A percentile compares a stretch with the other conserved stretches of the same genome.
Conservation (phyloP, 1,139 yeast species). For the Spencermartinsiella ligniputridi region DNA sequence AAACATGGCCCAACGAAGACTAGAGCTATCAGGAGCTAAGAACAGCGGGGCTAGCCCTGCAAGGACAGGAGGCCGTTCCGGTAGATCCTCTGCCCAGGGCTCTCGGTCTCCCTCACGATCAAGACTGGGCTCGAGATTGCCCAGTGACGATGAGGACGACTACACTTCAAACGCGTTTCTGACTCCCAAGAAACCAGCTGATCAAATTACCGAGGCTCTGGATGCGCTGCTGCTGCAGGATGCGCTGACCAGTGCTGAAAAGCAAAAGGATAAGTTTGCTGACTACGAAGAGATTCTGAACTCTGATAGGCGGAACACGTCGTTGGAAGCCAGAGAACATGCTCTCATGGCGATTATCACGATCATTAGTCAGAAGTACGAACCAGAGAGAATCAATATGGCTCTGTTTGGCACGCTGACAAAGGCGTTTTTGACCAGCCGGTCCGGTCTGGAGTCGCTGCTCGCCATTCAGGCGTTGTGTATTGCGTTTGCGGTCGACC, state of each 20-base stretch:
- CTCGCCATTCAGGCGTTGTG: slow-evolving; percentile 31
- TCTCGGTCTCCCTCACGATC: slow-evolving; percentile 22
- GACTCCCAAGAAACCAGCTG: slow-evolving; percentile 18
- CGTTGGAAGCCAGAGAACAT: slow-evolving; percentile 32
- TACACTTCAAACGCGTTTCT: slow-evolving; percentile 23
- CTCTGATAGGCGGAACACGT: slow-evolving; percentile 29
- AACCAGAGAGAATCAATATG: slow-evolving; percentile 28
- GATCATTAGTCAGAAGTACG: slow-evolving; percentile 30
- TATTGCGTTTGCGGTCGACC: slow-evolving; percentile 26
- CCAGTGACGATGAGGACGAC: slow-evolving; percentile 25
- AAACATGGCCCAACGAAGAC: slow-evolving; percentile 20
- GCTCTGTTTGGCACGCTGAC: slow-evolving; percentile 17
- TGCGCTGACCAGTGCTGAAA: slow-evolving; percentile 8
- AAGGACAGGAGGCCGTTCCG: slow-evolving; percentile 15
- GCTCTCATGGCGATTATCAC: slow-evolving; percentile 28
- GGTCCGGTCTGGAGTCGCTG: slow-evolving; percentile 30
- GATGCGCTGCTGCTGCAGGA: slow-evolving; percentile 16
- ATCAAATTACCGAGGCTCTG: slow-evolving; percentile 19
- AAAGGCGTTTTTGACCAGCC: slow-evolving; percentile 26
- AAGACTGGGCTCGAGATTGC: slow-evolving; percentile 13
- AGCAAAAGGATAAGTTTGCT: slow-evolving; percentile 22
- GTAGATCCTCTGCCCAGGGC: slow-evolving; percentile 14
- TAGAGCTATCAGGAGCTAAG: slow-evolving; percentile 18
- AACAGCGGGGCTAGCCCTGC: slow-evolving; percentile 14
- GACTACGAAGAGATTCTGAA: slow-evolving; percentile 29